A percentile compares a stretch with the other conserved stretches of the same genome.
These are phyloP conservation scores for Boletus smithii DNA, from an alignment of 1,284 basidiomycete species.

Conservation along the genomic window DNA sequence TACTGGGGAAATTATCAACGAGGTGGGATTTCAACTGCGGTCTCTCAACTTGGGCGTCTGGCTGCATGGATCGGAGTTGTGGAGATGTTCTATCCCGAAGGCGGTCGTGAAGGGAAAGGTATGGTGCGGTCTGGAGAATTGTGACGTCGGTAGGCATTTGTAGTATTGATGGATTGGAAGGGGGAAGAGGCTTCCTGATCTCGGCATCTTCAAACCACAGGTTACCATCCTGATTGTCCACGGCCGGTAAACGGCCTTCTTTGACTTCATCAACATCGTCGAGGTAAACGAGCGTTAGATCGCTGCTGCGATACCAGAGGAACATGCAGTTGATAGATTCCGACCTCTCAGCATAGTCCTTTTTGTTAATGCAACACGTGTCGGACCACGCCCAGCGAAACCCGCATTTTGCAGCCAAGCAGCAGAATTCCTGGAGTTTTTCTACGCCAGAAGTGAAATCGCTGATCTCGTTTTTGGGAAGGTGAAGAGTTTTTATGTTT, in stretches of 20 bases:
- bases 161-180: neutral
- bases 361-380: constrained; percentile 27
- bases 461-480: neutral
- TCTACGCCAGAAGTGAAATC: neutral
- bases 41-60: constrained; percentile 23
- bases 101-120: constrained; percentile 14
- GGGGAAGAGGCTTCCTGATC: constrained; percentile 14
- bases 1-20: constrained; percentile 4
- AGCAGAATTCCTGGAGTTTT: constrained; percentile 28
- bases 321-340: constrained; percentile 29
- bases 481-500: neutral
- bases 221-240: neutral
- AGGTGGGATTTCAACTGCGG: constrained; percentile 13
- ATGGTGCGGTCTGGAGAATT: neutral
- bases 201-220: constrained; percentile 24
- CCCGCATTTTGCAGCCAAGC: constrained; percentile 19
- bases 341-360: constrained; percentile 15
- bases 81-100: neutral
- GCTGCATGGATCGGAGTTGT: constrained; percentile 12
- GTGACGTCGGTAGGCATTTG: neutral
- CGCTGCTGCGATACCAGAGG: constrained; percentile 20
- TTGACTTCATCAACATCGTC: constrained; percentile 20
- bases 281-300: constrained; percentile 28
- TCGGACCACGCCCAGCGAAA: constrained; percentile 28
- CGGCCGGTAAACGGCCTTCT: constrained; percentile 9